Conservation (phyloP, 73 alveolate species). For the Stentor roeselii region DNA sequence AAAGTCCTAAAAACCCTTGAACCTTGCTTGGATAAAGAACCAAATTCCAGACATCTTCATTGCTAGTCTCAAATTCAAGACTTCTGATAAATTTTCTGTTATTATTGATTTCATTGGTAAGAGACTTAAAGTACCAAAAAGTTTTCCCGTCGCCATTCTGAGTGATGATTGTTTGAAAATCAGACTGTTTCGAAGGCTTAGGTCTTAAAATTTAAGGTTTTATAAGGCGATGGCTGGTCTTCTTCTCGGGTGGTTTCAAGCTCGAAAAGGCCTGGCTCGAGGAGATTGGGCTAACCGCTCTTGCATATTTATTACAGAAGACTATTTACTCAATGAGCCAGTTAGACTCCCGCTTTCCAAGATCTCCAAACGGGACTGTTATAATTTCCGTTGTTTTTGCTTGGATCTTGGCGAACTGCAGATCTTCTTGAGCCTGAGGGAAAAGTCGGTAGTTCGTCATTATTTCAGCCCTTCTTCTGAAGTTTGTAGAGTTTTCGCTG, state of each 20-base stretch:
- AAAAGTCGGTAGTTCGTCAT: too few species aligned
- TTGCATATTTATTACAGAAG: not conserved
- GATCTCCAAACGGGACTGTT: too few species aligned
- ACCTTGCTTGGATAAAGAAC: not conserved
- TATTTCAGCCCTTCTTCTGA: too few species aligned
- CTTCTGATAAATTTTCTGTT: not conserved
- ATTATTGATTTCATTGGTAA: not conserved
- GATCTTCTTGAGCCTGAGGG: too few species aligned
- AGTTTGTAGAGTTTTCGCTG: too few species aligned
- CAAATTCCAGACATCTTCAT: not conserved
- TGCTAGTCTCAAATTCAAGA: not conserved
- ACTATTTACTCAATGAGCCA: too few species aligned
- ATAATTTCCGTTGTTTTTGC: too few species aligned
- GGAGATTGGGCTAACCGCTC: not conserved
- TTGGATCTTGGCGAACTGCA: too few species aligned
- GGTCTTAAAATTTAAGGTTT: not conserved
- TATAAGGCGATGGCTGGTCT: not conserved
- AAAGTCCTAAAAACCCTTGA: not conserved
- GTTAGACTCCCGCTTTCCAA: too few species aligned
- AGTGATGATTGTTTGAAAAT: not conserved
- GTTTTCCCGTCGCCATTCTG: not conserved
- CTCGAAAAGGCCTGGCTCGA: not conserved
- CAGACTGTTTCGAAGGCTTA: not conserved
- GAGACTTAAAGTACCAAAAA: not conserved
- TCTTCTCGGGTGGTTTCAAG: not conserved